Percentiles rank a stretch among this genome's conserved stretches.
phyloP scores from a whole-genome alignment of 2,329 filamentous ascomycete genomes.

The Diaporthe vexans region DNA sequence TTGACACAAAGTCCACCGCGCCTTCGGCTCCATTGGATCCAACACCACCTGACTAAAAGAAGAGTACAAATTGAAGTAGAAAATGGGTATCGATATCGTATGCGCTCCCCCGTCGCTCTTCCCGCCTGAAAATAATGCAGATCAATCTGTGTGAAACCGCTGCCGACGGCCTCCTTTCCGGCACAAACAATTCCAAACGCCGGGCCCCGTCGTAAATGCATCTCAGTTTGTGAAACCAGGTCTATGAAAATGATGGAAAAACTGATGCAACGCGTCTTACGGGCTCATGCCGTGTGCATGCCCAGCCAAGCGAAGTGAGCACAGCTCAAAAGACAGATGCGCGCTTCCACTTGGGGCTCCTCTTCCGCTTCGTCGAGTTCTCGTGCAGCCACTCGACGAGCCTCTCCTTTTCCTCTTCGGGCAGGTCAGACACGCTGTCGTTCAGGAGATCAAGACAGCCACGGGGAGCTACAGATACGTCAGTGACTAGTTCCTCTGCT shows the following conservation, averaged over 20 bases:
- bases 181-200: conserved; percentile 14
- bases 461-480: conserved; percentile 45
- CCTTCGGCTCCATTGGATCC: neutral
- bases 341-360: conserved; percentile 37
- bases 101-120: neutral
- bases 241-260: conserved; percentile 4
- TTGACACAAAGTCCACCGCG: neutral
- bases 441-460: conserved; percentile 51
- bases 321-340: conserved; percentile 15
- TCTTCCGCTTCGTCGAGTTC: conserved; percentile 31
- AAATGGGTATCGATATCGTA: conserved; percentile 32
- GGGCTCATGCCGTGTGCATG: neutral
- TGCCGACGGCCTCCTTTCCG: neutral
- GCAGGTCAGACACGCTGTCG: conserved; percentile 48
- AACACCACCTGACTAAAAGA: neutral
- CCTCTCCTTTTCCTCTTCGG: conserved; percentile 46
- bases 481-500: neutral
- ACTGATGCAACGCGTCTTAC: too few species aligned
- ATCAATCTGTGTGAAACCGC: conserved; percentile 10
- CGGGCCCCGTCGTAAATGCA: neutral
- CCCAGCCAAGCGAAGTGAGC: neutral
- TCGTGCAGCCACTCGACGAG: conserved; percentile 44
- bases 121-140: neutral
- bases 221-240: neutral
- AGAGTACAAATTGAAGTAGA: neutral